Evolutionary conservation across 805 yeast genomes (phyloP).

Genomic region (Candida khao-thaluensis): DNA sequence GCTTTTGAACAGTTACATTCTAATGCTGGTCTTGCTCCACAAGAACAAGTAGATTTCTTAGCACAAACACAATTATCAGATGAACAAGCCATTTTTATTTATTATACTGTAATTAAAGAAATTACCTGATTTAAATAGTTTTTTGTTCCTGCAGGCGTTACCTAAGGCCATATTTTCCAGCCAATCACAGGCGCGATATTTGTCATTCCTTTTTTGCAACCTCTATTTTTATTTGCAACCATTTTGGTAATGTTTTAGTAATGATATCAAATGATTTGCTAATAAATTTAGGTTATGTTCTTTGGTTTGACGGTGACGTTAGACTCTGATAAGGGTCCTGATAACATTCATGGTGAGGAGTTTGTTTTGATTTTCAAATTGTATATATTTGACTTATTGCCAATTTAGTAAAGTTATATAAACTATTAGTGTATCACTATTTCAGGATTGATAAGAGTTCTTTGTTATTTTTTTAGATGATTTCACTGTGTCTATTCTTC

Average conservation of each 20-base stretch:
- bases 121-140: slow-evolving; percentile 1
- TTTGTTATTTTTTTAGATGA: too few species aligned
- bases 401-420: too few species aligned
- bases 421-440: too few species aligned
- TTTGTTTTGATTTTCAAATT: too few species aligned
- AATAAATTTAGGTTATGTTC: too few species aligned
- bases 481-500: too few species aligned
- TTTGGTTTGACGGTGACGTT: too few species aligned
- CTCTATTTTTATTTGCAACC: slow-evolving; percentile 4
- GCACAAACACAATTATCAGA: slow-evolving; percentile 57
- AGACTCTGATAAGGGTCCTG: too few species aligned
- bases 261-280: too few species aligned
- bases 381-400: too few species aligned
- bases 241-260: slow-evolving; percentile 7
- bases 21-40: slow-evolving; percentile 60
- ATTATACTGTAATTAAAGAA: background rate
- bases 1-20: slow-evolving; percentile 56
- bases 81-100: slow-evolving; percentile 30
- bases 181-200: slow-evolving; percentile 16
- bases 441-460: too few species aligned
- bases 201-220: slow-evolving; percentile 12
- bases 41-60: slow-evolving; percentile 60
- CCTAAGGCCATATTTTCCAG: background rate
- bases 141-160: background rate
- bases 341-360: too few species aligned